Evolutionary conservation across 1,284 basidiomycete genomes (phyloP).

Genomic region (Somion occarium): DNA sequence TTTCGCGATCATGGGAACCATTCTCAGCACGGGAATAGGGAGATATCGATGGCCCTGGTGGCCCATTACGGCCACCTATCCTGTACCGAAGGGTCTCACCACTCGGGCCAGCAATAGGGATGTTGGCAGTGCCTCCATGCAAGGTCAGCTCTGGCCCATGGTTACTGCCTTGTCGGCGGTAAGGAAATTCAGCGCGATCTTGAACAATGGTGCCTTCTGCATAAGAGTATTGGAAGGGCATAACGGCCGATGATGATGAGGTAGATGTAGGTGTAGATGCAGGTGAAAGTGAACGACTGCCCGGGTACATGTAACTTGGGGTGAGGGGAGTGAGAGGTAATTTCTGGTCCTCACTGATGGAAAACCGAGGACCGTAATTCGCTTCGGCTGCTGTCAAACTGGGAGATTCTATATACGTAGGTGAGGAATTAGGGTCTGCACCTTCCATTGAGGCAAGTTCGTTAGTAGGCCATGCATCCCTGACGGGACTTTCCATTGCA

Average conservation of each 20-base stretch:
- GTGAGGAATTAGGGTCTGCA: slow-evolving; percentile 47
- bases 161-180: slow-evolving; percentile 49
- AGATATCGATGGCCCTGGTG: slow-evolving; percentile 44
- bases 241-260: slow-evolving; percentile 57
- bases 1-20: slow-evolving; percentile 45
- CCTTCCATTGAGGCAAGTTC: slow-evolving; percentile 39
- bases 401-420: slow-evolving; percentile 52
- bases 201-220: slow-evolving; percentile 45
- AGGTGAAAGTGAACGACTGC: slow-evolving; percentile 70
- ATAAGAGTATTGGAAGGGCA: slow-evolving; percentile 60
- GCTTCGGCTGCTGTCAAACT: slow-evolving; percentile 54
- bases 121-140: slow-evolving; percentile 67
- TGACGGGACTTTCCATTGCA: slow-evolving; percentile 39
- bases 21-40: slow-evolving; percentile 48
- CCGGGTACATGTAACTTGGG: slow-evolving; percentile 55
- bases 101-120: slow-evolving; percentile 48
- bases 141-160: slow-evolving; percentile 57
- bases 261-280: slow-evolving; percentile 63
- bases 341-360: slow-evolving; percentile 58
- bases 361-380: slow-evolving; percentile 46
- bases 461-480: slow-evolving; percentile 55
- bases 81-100: slow-evolving; percentile 58
- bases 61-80: slow-evolving; percentile 41
- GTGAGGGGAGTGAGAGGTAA: slow-evolving; percentile 49
- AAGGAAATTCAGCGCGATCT: slow-evolving; percentile 54